Percentiles rank a stretch among this genome's conserved stretches.
Conservation (phyloP, 495 filamentous ascomycete genomes). For the Trichoderma gamsii region DNA sequence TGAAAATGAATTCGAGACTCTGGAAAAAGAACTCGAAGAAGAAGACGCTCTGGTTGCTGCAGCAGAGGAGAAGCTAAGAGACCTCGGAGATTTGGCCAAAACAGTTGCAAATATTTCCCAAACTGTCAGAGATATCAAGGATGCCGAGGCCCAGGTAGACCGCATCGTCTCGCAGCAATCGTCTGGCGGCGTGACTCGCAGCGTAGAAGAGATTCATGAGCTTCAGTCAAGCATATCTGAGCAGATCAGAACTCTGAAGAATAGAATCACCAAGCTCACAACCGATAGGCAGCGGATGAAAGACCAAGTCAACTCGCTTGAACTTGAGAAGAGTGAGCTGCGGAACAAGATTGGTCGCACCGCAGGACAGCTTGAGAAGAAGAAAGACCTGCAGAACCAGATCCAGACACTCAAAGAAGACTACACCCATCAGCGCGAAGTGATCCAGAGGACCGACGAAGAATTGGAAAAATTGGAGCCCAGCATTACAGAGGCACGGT, state of each 20-base stretch:
- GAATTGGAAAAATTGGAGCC: constrained; percentile 67
- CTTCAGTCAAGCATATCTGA: constrained; percentile 64
- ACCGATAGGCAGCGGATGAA: constrained; percentile 66
- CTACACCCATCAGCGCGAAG: constrained; percentile 60
- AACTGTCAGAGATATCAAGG: constrained; percentile 61
- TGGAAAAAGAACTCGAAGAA: constrained; percentile 63
- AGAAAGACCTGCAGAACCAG: constrained; percentile 55
- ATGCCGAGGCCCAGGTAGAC: constrained; percentile 62
- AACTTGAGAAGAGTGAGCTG: constrained; percentile 65
- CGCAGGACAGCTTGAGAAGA: constrained; percentile 70
- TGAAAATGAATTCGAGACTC: constrained; percentile 48
- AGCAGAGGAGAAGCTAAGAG: constrained; percentile 57
- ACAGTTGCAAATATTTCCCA: constrained; percentile 71
- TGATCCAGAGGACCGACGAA: constrained; percentile 57
- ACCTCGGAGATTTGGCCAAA: constrained; percentile 67
- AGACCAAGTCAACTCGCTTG: constrained; percentile 58
- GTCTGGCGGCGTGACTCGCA: constrained; percentile 54
- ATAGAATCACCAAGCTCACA: constrained; percentile 55
- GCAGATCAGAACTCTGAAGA: constrained; percentile 55
- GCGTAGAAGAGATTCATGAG: constrained; percentile 76
- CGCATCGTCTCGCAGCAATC: constrained; percentile 66
- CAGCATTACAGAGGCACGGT: constrained; percentile 64
- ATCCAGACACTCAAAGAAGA: constrained; percentile 67
- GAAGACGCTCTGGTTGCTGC: constrained; percentile 65
- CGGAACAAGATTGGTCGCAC: constrained; percentile 62